Evolutionary conservation across 1,284 basidiomycete genomes (phyloP).

Genomic region (Cryptococcus sp.): DNA sequence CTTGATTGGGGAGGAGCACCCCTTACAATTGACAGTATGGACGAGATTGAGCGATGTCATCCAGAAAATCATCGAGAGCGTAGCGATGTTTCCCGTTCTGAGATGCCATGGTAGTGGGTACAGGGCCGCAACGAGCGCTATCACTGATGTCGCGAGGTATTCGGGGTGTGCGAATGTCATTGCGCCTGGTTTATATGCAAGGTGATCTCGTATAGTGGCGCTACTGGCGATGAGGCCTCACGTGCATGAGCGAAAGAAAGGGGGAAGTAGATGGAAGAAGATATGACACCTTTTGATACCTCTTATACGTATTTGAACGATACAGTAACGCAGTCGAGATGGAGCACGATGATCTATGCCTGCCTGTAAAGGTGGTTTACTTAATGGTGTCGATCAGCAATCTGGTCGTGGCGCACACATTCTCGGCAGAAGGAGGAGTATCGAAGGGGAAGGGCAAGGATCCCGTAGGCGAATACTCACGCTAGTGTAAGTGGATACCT

Average conservation of each 20-base stretch:
- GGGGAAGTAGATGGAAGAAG: no score
- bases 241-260: not conserved
- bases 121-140: slow-evolving; percentile 32
- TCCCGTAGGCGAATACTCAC: no score
- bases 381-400: no score
- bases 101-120: slow-evolving; percentile 47
- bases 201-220: not conserved
- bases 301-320: no score
- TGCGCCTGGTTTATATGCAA: not conserved
- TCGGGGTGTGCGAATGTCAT: slow-evolving; percentile 25
- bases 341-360: no score
- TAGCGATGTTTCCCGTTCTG: slow-evolving; percentile 41
- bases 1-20: not conserved
- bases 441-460: no score
- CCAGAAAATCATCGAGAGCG: slow-evolving; percentile 47
- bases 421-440: no score
- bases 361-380: no score
- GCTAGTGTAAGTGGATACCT: no score
- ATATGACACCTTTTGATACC: no score
- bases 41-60: slow-evolving; percentile 37
- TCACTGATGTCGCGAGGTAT: slow-evolving; percentile 29
- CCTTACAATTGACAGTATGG: slow-evolving; percentile 44
- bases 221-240: not conserved
- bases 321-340: no score
- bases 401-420: no score